Base-by-base conservation (phyloP, 1,284 basidiomycete species). In the Omphalotus olearius region DNA sequence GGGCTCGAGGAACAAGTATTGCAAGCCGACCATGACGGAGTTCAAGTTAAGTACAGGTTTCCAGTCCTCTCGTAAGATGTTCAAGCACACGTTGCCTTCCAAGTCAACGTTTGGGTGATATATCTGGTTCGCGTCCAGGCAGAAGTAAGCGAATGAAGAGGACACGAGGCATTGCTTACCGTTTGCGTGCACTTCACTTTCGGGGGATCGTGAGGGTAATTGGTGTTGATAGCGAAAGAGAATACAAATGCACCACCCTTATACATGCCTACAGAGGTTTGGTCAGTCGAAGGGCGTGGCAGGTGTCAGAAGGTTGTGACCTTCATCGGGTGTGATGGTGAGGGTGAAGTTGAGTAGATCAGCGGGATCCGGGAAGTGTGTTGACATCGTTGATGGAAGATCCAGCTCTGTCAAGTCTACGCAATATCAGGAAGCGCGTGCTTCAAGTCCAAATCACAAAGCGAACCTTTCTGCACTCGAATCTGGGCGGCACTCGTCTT, bases 11-110 rank as follows among this genome's bases (percentile, higher is more conserved):
- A 99, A 99, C 43, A 99, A 81, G 67, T 98, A 99, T 67, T 99
- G 95, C 54, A 99, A 73, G 35, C 97, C 97, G 58, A 98, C 93
- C 87, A 98, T 94, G 57, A 99, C 91, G 35, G 93, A 92, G 68
- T 94, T 98, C 51, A 98, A 79, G 69, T 98, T 98, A 48, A 99
- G 78, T 3, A 98, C 97, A 13, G 97, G 97, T 66, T 99, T 99
- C 97, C 97, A 99, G 73, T 99, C 97, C 75, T 99, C 97, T 67
- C 97, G 85, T 54, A 99, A 79, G 63, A 99, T 98, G 74, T 99
- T 99, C 64, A 96, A 68, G 72, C 93, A 96, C 36, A 98, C 93
- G 60, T 98, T 98, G 46, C 95, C 95, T 65, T 98, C 93, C 33
- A 98, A 80, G 69, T 99, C 96, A 44, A 99, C 86, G 64, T 99